phyloP scores from a whole-genome alignment of 345 rosid species.

The Brassica carinata region DNA sequence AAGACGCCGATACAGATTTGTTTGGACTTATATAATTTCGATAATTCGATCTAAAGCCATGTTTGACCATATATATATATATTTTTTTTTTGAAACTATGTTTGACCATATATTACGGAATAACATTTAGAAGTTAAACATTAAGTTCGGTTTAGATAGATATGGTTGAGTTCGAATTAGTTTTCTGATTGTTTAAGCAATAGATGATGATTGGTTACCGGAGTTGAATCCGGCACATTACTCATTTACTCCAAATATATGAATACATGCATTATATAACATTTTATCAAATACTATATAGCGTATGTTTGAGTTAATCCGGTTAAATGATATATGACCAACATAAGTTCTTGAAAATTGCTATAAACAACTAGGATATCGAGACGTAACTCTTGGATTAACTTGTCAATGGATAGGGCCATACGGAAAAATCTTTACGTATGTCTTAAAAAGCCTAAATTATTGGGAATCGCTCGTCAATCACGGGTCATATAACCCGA shows the following conservation, averaged over 20 bases:
- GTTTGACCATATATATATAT: background rate
- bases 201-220: background rate
- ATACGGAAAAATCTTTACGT: constrained; percentile 24
- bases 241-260: background rate
- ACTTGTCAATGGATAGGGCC: constrained; percentile 14
- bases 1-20: background rate
- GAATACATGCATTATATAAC: background rate
- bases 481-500: constrained; percentile 12
- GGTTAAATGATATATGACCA: background rate
- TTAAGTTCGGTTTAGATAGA: background rate
- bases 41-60: background rate
- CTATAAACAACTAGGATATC: background rate
- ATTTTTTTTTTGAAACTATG: background rate
- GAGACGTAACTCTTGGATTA: background rate
- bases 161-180: background rate
- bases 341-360: background rate
- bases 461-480: constrained; percentile 25
- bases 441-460: constrained; percentile 29
- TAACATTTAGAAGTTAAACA: background rate
- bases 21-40: background rate
- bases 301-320: background rate
- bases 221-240: background rate
- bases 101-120: background rate
- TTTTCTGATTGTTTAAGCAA: background rate
- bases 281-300: background rate